Percentiles rank a stretch among this genome's conserved stretches.
These are phyloP conservation scores for Phytopythium litorale DNA, from an alignment of 352 stramenopile species.

Conservation along the genomic window DNA sequence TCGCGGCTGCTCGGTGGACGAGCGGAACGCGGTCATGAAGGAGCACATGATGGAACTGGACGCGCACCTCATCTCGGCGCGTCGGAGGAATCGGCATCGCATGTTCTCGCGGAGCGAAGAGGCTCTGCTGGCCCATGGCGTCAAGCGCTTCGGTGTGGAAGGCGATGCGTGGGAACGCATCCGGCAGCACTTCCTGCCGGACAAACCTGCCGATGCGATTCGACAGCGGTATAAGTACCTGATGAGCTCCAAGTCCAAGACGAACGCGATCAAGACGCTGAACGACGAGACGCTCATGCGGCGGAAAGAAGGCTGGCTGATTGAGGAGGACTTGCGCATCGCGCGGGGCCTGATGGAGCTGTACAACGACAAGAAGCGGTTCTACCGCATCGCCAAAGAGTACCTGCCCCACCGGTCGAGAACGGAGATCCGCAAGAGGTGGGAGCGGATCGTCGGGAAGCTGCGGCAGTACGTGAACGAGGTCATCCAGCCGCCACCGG, in stretches of 20 bases:
- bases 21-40: constrained; percentile 48
- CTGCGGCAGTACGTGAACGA: constrained; percentile 26
- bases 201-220: constrained; percentile 42
- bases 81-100: constrained; percentile 37
- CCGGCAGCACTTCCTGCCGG: constrained; percentile 54
- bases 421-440: constrained; percentile 64
- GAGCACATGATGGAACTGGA: constrained; percentile 70
- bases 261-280: constrained; percentile 57
- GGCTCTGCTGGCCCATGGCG: constrained; percentile 56
- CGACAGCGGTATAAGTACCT: constrained; percentile 72
- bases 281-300: constrained; percentile 37
- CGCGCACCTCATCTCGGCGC: constrained; percentile 49
- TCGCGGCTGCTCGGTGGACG: constrained; percentile 35
- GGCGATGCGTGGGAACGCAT: constrained; percentile 62
- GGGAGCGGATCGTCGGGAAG: constrained; percentile 36
- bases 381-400: constrained; percentile 47
- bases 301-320: constrained; percentile 45
- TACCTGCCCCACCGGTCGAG: constrained; percentile 68
- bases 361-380: constrained; percentile 55
- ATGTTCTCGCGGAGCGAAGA: constrained; percentile 61
- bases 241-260: constrained; percentile 48
- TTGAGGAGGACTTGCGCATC: constrained; percentile 81
- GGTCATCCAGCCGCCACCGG: constrained; percentile 17
- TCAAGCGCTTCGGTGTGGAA: constrained; percentile 54
- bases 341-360: constrained; percentile 66